phyloP scores from a whole-genome alignment of 106 monocot species.

The Iris macrosiphon region DNA sequence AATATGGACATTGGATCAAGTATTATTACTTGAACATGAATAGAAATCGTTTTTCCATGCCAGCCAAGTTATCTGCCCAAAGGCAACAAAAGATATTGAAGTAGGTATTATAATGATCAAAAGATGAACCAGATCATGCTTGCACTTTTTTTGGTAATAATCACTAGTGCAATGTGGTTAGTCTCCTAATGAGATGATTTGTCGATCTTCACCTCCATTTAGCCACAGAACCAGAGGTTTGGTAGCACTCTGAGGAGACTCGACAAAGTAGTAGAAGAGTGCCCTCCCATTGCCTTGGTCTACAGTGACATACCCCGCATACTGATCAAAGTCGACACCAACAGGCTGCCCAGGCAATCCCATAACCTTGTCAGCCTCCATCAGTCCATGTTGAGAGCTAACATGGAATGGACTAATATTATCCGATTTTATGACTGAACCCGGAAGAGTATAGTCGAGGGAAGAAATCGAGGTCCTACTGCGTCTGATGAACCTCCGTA shows the following conservation, averaged over 20 bases:
- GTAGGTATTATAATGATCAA: too few species aligned
- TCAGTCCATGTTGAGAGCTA: conserved; percentile 8
- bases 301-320: conserved; percentile 32
- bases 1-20: too few species aligned
- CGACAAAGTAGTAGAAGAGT: conserved; percentile 45
- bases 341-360: conserved; percentile 31
- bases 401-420: background rate
- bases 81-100: too few species aligned
- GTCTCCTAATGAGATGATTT: too few species aligned
- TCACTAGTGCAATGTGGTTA: too few species aligned
- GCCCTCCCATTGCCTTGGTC: conserved; percentile 24
- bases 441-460: background rate
- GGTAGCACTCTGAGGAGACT: conserved; percentile 19
- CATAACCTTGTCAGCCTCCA: conserved; percentile 21
- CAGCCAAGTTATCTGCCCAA: too few species aligned
- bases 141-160: too few species aligned
- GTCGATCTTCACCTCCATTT: conserved; percentile 59
- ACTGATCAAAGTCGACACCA: conserved; percentile 26
- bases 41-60: too few species aligned
- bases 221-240: conserved; percentile 50
- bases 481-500: conserved; percentile 4
- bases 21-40: too few species aligned
- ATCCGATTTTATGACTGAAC: background rate
- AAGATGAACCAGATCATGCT: too few species aligned
- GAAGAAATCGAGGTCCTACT: conserved; percentile 1